A percentile compares a stretch with the other conserved stretches of the same genome.
phyloP scores from a whole-genome alignment of 805 yeast species.

The Ogataea ramenticola region DNA sequence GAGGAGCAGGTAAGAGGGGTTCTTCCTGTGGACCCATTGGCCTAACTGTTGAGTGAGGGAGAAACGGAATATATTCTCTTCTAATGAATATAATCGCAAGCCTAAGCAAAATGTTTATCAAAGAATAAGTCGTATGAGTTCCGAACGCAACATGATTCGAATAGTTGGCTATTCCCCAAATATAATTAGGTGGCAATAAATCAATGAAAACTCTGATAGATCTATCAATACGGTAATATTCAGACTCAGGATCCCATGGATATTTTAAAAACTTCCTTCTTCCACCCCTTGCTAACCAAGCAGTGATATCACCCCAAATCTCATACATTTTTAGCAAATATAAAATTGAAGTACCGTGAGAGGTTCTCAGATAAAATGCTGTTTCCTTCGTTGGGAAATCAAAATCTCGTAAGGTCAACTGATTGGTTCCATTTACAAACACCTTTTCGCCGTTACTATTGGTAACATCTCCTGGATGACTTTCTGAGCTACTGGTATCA shows the following conservation, averaged over 20 bases:
- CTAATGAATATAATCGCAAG: slow-evolving; percentile 3
- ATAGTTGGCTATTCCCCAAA: slow-evolving; percentile 3
- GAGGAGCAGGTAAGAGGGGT: slow-evolving; percentile 6
- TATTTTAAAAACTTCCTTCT: slow-evolving; percentile 1
- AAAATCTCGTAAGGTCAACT: neutral
- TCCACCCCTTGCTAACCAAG: slow-evolving; percentile 5
- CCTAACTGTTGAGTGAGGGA: slow-evolving; percentile 5
- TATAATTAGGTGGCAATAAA: slow-evolving; percentile 2
- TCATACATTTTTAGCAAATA: slow-evolving; percentile 2
- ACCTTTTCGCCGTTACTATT: too few relatives aligned
- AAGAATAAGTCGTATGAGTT: slow-evolving; percentile 1
- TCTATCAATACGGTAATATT: neutral
- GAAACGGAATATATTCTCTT: slow-evolving; percentile 7
- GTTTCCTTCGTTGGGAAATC: neutral
- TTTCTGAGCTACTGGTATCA: too few relatives aligned
- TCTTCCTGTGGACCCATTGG: slow-evolving; percentile 7
- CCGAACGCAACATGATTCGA: slow-evolving; percentile 1
- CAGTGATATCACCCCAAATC: slow-evolving; percentile 7
- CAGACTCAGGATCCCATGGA: slow-evolving; percentile 4
- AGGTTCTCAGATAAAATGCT: too few relatives aligned
- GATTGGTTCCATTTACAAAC: too few relatives aligned
- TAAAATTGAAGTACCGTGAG: neutral
- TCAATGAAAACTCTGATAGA: neutral
- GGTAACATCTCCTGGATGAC: too few relatives aligned
- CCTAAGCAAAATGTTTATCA: slow-evolving; percentile 1